Conservation (phyloP, 192 early-diverging fungal species). For the Rhizoclosmatium globosum region DNA sequence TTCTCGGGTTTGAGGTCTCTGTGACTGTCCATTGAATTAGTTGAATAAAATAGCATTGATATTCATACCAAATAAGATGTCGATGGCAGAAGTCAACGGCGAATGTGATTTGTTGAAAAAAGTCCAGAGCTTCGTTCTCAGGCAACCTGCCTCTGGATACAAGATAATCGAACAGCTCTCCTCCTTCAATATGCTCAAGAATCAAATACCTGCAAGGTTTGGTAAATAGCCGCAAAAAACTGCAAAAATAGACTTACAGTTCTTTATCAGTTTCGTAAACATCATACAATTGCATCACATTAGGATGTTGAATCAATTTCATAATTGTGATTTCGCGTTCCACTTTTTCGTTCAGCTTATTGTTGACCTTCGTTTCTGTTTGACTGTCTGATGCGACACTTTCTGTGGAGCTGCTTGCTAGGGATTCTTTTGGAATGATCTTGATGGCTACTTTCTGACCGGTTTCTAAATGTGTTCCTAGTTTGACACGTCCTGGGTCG, state of each 20-base stretch:
- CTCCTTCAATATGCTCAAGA: conserved; percentile 74
- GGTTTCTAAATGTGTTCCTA: conserved; percentile 61
- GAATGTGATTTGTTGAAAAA: conserved; percentile 97
- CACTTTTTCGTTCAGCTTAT: conserved; percentile 58
- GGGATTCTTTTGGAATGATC: conserved; percentile 57
- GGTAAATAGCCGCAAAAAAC: conserved; percentile 16
- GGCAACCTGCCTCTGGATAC: conserved; percentile 71
- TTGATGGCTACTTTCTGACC: conserved; percentile 61
- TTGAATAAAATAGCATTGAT: conserved; percentile 5
- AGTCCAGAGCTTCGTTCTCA: conserved; percentile 85
- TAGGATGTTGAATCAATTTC: conserved; percentile 67
- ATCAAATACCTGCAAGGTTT: conserved; percentile 60
- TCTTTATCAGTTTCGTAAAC: conserved; percentile 66
- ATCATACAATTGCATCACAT: conserved; percentile 65
- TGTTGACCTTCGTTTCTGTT: conserved; percentile 2
- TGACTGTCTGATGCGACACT: not conserved
- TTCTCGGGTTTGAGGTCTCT: conserved; percentile 71
- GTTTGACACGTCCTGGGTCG: conserved; percentile 57
- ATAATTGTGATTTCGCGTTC: conserved; percentile 70
- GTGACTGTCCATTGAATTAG: conserved; percentile 43
- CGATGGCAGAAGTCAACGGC: conserved; percentile 96
- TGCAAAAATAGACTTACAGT: conserved; percentile 52
- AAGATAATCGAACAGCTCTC: conserved; percentile 78
- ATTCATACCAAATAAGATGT: conserved; percentile 81
- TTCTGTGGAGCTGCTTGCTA: not conserved